These are phyloP conservation scores for Penicillium bovifimosum DNA, from an alignment of 495 filamentous ascomycete species.

Conservation along the genomic window DNA sequence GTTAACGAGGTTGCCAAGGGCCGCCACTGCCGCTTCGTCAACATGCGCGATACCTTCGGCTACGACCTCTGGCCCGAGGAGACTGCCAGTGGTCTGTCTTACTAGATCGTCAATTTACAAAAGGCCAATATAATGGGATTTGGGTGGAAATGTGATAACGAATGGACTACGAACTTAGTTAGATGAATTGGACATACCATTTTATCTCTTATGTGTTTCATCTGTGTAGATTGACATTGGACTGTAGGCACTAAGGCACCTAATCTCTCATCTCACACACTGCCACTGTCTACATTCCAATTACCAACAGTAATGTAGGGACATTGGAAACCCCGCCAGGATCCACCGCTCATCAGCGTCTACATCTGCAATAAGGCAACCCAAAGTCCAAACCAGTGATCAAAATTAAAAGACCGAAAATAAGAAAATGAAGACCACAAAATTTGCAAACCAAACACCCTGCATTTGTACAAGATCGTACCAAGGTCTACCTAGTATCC, in stretches of 20 bases:
- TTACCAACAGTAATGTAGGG: no score
- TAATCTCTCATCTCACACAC: constrained; percentile 3
- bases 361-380: neutral
- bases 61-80: constrained; percentile 48
- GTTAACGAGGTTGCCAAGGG: constrained; percentile 56
- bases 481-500: no score
- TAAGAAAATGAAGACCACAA: neutral
- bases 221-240: neutral
- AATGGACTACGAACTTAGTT: constrained; percentile 13
- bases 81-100: constrained; percentile 36
- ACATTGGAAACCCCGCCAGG: neutral
- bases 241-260: neutral
- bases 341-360: constrained; percentile 2
- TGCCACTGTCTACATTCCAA: neutral
- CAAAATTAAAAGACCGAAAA: neutral
- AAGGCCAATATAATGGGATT: constrained; percentile 13
- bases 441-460: neutral
- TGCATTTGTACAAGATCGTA: neutral
- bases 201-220: neutral
- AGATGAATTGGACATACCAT: constrained; percentile 22
- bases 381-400: neutral
- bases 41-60: constrained; percentile 71
- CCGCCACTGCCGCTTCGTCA: constrained; percentile 65
- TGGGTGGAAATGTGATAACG: constrained; percentile 12
- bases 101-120: constrained; percentile 19